Evolutionary conservation across 176 grass and related monocot genomes (phyloP).

Genomic region (Bolboschoenus planiculmis): DNA sequence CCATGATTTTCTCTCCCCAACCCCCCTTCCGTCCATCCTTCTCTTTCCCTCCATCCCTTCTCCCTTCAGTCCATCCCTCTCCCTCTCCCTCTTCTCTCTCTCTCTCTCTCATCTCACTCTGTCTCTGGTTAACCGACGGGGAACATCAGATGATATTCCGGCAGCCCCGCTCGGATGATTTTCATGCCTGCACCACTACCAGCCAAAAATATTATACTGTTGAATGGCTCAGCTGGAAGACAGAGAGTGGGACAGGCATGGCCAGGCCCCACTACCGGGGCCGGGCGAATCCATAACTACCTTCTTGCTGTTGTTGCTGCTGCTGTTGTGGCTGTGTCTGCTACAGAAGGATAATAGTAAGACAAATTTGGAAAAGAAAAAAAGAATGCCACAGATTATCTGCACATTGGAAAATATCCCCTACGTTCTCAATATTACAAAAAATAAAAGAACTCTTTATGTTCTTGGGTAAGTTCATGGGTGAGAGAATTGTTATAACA

Average conservation of each 20-base stretch:
- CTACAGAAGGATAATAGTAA: background rate
- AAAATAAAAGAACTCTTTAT: slow-evolving; percentile 29
- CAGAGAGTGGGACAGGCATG: slow-evolving; percentile 71
- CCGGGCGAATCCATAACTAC: slow-evolving; percentile 85
- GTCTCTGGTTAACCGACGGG: slow-evolving; percentile 12
- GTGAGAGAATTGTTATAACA: background rate
- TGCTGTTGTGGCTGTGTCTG: slow-evolving; percentile 56
- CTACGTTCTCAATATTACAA: background rate
- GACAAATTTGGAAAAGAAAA: background rate
- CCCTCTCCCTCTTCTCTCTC: background rate
- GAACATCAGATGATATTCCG: slow-evolving; percentile 6
- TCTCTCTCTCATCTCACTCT: background rate
- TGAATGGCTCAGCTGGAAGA: slow-evolving; percentile 10
- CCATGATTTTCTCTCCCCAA: background rate
- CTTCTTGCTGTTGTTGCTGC: slow-evolving; percentile 61
- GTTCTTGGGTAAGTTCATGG: slow-evolving; percentile 42
- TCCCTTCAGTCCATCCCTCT: background rate
- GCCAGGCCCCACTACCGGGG: slow-evolving; percentile 91
- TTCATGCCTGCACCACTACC: slow-evolving; percentile 28
- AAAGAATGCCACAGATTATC: background rate
- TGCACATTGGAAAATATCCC: background rate
- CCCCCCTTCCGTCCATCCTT: background rate
- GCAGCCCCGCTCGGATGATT: background rate
- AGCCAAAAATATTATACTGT: slow-evolving; percentile 13
- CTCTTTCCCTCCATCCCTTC: background rate